Evolutionary conservation across 2,329 filamentous ascomycete genomes (phyloP), one percentile per base, ranked within the genome.

Genomic region (Exophiala dermatitidis): DNA sequence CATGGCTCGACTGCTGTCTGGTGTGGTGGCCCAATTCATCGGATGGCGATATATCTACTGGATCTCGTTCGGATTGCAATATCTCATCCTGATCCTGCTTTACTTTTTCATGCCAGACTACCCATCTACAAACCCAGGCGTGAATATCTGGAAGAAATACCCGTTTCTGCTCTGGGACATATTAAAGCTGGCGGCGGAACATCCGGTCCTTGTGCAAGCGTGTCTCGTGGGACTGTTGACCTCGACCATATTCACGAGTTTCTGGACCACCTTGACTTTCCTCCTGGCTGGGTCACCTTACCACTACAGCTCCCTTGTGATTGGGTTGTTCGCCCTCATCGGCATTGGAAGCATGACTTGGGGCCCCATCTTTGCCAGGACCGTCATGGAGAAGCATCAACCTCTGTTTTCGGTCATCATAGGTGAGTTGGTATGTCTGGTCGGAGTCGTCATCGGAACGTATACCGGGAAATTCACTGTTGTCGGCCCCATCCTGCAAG

Each of bases 41-140:
- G 75, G 77, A 57, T 93, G 88, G 88, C 77, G 88, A 28, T 81
- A 80, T 53, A 82, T 91, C 4, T 93, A 90, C 72, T 91, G 86
- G 85, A 74, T 90, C 55, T 79, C 85, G 0, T 79, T 90, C 5
- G 86, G 76, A 0, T 71, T 87, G 0, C 88, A 93, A 68, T 84
- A 81, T 62, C 64, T 81, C 8, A 83, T 91, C 56, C 78, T 84
- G 53, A 59, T 72, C 4, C 69, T 84, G 0, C 77, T 91, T 4
- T 90, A 80, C 72, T 65, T 82, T 44, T 88, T 83, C 68, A 85
- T 93, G 83, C 87, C 87, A 0, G 86, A 90, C 66, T 93, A 93
- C 60, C 88, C 87, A 0, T 77, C 80, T 1, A 86, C 85, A 3
- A 90, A 90, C 64, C 82, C 81, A 0, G 70, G 42, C n/a, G 54